Percentiles rank a stretch among this genome's conserved stretches.
phyloP scores from a whole-genome alignment of 108 stramenopile species.

The Phaeodactylum tricornutum region DNA sequence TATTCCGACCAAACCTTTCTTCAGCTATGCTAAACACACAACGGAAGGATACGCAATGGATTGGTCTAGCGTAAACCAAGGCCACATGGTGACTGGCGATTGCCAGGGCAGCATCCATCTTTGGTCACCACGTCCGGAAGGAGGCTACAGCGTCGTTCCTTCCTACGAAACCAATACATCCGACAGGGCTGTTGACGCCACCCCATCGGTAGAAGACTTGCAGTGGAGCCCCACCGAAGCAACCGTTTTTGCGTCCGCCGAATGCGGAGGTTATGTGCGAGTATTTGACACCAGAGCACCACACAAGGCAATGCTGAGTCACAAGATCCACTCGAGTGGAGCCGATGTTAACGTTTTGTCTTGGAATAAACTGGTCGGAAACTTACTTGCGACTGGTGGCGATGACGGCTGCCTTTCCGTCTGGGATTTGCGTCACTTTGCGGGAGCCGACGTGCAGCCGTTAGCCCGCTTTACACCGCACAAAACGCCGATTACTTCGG shows the following conservation, averaged over 20 bases:
- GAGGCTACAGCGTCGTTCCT: slow-evolving; percentile 33
- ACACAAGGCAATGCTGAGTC: slow-evolving; percentile 68
- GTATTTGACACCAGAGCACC: slow-evolving; percentile 90
- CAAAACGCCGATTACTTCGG: slow-evolving; percentile 81
- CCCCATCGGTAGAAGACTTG: slow-evolving; percentile 87
- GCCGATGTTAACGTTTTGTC: slow-evolving; percentile 93
- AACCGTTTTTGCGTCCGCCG: slow-evolving; percentile 88
- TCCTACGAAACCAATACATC: slow-evolving; percentile 29
- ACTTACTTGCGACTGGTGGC: slow-evolving; percentile 87
- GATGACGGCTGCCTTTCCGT: slow-evolving; percentile 90
- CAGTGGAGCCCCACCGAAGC: slow-evolving; percentile 93
- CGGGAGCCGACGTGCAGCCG: slow-evolving; percentile 32
- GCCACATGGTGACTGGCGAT: slow-evolving; percentile 85
- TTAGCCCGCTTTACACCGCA: slow-evolving; percentile 88
- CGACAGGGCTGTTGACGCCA: slow-evolving; percentile 22
- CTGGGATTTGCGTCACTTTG: slow-evolving; percentile 92
- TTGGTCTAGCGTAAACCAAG: slow-evolving; percentile 70
- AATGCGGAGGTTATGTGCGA: slow-evolving; percentile 66
- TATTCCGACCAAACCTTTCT: slow-evolving; percentile 55
- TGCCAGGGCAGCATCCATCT: slow-evolving; percentile 78
- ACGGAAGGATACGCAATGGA: slow-evolving; percentile 93
- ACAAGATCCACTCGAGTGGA: slow-evolving; percentile 51
- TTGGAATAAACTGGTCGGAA: slow-evolving; percentile 89
- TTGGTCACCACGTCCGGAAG: slow-evolving; percentile 44
- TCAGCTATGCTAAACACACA: slow-evolving; percentile 61